Evolutionary conservation across 257 asterid species (phyloP).

Genomic region (Lycium barbarum): DNA sequence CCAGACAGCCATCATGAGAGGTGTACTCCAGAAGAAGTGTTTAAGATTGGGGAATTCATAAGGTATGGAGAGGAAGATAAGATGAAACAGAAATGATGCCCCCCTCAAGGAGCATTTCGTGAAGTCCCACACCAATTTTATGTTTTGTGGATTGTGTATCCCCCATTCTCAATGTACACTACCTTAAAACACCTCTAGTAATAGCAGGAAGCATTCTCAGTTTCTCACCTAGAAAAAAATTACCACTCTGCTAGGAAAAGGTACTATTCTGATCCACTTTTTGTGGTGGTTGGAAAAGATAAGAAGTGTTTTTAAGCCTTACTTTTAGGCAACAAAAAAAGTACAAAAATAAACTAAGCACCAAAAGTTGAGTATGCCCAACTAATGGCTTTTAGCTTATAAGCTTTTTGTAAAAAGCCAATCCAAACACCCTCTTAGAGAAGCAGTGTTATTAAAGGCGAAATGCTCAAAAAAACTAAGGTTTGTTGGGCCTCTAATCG

Average conservation of each 20-base stretch:
- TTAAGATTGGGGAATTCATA: background rate
- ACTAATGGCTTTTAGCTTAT: too few relatives aligned
- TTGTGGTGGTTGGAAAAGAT: too few relatives aligned
- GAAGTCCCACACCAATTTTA: background rate
- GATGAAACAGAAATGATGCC: background rate
- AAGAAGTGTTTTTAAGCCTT: too few relatives aligned
- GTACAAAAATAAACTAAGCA: too few relatives aligned
- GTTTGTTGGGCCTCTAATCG: too few relatives aligned
- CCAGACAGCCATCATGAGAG: background rate
- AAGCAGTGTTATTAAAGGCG: background rate
- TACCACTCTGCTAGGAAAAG: background rate
- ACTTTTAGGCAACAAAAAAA: too few relatives aligned
- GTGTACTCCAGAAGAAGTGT: constrained; percentile 4
- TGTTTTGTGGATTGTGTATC: background rate
- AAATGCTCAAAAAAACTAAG: too few relatives aligned
- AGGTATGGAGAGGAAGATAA: constrained; percentile 20
- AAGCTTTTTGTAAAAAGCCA: too few relatives aligned
- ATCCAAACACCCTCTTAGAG: background rate
- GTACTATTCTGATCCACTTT: background rate
- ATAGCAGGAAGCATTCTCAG: background rate
- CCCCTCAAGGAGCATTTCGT: background rate
- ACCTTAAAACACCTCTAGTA: background rate
- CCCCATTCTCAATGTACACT: background rate
- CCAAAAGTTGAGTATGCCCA: too few relatives aligned
- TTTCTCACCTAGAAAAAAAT: background rate